These are phyloP conservation scores for Cryoendolithus antarcticus DNA, from an alignment of 2,329 filamentous ascomycete species.

Conservation along the genomic window DNA sequence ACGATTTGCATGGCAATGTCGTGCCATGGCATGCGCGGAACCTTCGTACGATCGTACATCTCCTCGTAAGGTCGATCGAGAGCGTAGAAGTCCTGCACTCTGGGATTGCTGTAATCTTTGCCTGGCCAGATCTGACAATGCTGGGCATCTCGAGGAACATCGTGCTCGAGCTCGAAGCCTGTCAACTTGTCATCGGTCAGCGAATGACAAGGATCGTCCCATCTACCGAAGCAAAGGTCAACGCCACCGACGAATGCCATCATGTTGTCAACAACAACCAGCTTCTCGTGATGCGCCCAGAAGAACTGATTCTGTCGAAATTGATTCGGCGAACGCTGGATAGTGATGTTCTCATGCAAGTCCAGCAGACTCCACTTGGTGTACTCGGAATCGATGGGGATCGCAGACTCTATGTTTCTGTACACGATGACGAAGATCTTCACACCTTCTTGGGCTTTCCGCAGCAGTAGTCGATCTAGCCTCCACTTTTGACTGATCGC, in stretches of 20 bases:
- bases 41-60: constrained; percentile 87
- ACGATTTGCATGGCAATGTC: constrained; percentile 97
- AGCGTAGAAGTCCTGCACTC: constrained; percentile 88
- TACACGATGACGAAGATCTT: constrained; percentile 98
- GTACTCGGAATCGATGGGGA: constrained; percentile 96
- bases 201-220: constrained; percentile 90
- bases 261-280: constrained; percentile 96
- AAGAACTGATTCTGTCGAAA: constrained; percentile 99
- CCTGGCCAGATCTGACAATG: constrained; percentile 94
- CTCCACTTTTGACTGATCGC: constrained; percentile 98
- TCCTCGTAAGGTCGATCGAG: constrained; percentile 93
- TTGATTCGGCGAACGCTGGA: constrained; percentile 92
- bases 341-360: constrained; percentile 89
- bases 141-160: constrained; percentile 73
- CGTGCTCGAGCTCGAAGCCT: constrained; percentile 67
- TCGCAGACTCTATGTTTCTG: constrained; percentile 89
- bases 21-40: constrained; percentile 96
- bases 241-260: constrained; percentile 92
- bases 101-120: constrained; percentile 95
- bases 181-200: constrained; percentile 89
- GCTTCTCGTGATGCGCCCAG: constrained; percentile 96
- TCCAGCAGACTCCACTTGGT: constrained; percentile 94
- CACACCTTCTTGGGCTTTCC: constrained; percentile 86
- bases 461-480: constrained; percentile 80
- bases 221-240: constrained; percentile 91